A percentile compares a stretch with the other conserved stretches of the same genome.
These are phyloP conservation scores for Pseudotsuga menziesii DNA, from an alignment of 75 land plant species.

Conservation along the genomic window DNA sequence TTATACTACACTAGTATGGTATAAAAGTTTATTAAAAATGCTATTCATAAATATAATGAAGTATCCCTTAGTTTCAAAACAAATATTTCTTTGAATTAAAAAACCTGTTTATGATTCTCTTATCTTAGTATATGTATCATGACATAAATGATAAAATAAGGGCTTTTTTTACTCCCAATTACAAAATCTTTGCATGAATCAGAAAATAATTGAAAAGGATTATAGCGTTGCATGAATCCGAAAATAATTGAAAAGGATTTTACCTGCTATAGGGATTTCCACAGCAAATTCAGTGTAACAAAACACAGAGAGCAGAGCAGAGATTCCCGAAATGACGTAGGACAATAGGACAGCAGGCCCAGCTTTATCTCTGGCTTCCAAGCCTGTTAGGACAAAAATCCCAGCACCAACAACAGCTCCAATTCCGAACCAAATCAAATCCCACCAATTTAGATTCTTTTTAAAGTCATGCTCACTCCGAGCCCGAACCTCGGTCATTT, in stretches of 20 bases:
- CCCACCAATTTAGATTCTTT: constrained; percentile 79
- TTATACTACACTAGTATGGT: too few relatives aligned
- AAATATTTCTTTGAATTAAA: too few relatives aligned
- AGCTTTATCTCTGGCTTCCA: constrained; percentile 35
- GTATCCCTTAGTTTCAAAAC: too few relatives aligned
- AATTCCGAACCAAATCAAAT: constrained; percentile 75
- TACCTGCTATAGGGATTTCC: constrained; percentile 86
- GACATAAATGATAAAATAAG: too few relatives aligned
- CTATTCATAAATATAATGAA: too few relatives aligned
- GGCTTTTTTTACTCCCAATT: too few relatives aligned
- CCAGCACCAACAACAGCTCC: constrained; percentile 93
- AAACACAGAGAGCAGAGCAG: constrained; percentile 82
- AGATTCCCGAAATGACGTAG: constrained; percentile 62
- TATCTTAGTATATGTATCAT: too few relatives aligned
- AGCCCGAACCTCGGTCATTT: constrained; percentile 37
- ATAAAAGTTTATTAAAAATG: too few relatives aligned
- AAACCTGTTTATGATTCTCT: neutral
- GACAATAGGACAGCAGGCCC: constrained; percentile 76
- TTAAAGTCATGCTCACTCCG: constrained; percentile 67
- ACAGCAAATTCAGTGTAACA: constrained; percentile 94
- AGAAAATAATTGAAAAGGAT: too few relatives aligned
- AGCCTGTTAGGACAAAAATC: constrained; percentile 86
- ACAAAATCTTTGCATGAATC: too few relatives aligned
- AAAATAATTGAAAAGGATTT: neutral
- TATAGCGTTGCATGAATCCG: too few relatives aligned